Evolutionary conservation across 768 basidiomycete species (phyloP).

Genomic region (Trametes gibbosa): DNA sequence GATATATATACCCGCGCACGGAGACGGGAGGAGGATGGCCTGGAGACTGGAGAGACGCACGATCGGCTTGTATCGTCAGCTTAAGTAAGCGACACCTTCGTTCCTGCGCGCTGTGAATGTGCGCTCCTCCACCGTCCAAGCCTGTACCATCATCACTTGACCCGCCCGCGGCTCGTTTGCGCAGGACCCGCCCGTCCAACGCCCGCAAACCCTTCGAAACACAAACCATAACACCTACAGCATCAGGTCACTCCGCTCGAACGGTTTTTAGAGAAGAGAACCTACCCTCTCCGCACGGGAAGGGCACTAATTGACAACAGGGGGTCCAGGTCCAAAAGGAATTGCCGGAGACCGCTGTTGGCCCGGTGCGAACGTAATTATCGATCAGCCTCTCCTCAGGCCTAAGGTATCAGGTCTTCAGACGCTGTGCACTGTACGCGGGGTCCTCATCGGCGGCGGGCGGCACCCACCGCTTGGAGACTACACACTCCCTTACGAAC

Average conservation of each 20-base stretch:
- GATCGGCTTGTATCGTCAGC: conserved; percentile 10
- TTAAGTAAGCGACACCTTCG: conserved; percentile 19
- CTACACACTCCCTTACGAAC: not conserved
- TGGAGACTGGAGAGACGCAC: not conserved
- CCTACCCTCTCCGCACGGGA: not conserved
- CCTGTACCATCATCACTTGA: conserved; percentile 11
- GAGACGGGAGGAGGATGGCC: not conserved
- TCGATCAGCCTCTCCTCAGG: not conserved
- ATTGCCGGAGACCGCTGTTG: not conserved
- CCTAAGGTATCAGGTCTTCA: too few species aligned
- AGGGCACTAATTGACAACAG: conserved; percentile 6
- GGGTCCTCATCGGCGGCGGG: not conserved
- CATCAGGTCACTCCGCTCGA: not conserved
- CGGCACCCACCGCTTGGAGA: not conserved
- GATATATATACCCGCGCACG: conserved; percentile 6
- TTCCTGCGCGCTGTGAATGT: conserved; percentile 10
- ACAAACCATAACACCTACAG: not conserved
- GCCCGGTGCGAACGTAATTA: not conserved
- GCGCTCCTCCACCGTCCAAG: not conserved
- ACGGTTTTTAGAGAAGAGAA: not conserved
- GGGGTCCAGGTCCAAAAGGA: not conserved
- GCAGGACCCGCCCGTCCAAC: conserved; percentile 5
- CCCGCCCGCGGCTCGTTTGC: not conserved
- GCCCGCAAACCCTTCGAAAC: not conserved
- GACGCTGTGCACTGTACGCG: not conserved